A percentile compares a stretch with the other conserved stretches of the same genome.
Evolutionary conservation across 129 eudicot genomes (phyloP).

Genomic region (Tanacetum coccineum): DNA sequence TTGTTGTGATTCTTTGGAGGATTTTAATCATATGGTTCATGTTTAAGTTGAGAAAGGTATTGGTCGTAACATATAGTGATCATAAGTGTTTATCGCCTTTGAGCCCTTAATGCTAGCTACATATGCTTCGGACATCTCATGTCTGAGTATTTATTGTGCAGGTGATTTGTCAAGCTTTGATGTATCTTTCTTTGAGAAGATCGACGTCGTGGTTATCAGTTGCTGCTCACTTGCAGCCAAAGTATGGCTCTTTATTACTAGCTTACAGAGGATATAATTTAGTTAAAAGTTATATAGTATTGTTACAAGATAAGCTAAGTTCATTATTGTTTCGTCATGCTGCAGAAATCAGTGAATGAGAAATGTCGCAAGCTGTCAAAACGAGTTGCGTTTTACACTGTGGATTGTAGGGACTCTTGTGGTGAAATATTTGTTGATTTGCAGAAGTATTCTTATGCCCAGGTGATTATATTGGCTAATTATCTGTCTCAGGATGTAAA

Average conservation of each 20-base stretch:
- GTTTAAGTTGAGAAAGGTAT: slow-evolving; percentile 86
- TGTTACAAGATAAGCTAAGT: too few species aligned
- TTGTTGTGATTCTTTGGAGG: slow-evolving; percentile 83
- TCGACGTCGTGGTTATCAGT: slow-evolving; percentile 79
- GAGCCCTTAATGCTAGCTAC: background rate
- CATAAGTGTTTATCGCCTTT: background rate
- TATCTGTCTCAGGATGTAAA: background rate
- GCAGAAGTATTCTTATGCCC: slow-evolving; percentile 62
- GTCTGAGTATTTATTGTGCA: slow-evolving; percentile 29
- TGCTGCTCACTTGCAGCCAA: slow-evolving; percentile 72
- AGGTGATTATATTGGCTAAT: slow-evolving; percentile 40
- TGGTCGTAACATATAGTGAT: background rate
- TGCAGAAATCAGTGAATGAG: slow-evolving; percentile 82
- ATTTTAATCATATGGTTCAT: slow-evolving; percentile 95
- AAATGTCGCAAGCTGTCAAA: slow-evolving; percentile 76
- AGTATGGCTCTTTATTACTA: slow-evolving; percentile 31
- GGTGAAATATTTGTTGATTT: slow-evolving; percentile 97
- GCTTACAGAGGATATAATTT: background rate
- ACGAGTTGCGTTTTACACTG: slow-evolving; percentile 82
- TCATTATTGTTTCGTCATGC: slow-evolving; percentile 13
- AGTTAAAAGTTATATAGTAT: background rate
- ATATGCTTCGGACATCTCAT: background rate
- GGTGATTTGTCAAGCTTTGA: slow-evolving; percentile 70
- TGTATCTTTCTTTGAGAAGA: slow-evolving; percentile 69
- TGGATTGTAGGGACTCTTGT: slow-evolving; percentile 88